phyloP scores from a whole-genome alignment of 768 basidiomycete species.

The Pleurotus eryngii region DNA sequence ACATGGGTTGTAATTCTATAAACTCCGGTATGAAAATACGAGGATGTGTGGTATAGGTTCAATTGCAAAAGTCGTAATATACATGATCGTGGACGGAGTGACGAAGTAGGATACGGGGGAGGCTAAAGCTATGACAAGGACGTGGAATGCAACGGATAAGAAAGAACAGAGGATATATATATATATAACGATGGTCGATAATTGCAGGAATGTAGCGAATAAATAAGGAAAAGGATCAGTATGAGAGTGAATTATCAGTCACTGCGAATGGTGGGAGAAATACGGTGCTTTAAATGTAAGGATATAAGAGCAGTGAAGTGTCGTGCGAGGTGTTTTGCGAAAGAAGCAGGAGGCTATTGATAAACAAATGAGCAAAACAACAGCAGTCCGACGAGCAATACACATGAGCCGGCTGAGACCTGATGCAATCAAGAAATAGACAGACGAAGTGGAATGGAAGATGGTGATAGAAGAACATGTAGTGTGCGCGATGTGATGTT shows the following conservation, averaged over 20 bases:
- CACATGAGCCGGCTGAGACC: conserved; percentile 17
- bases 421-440: conserved; percentile 26
- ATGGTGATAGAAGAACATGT: conserved; percentile 34
- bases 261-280: background rate
- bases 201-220: conserved; percentile 5
- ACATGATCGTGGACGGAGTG: conserved; percentile 22
- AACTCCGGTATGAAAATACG: conserved; percentile 8
- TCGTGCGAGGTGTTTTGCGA: conserved; percentile 19
- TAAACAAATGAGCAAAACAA: conserved; percentile 8
- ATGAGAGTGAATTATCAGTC: background rate
- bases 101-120: conserved; percentile 10
- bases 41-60: conserved; percentile 5
- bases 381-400: conserved; percentile 7
- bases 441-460: conserved; percentile 34
- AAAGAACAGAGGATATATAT: conserved; percentile 15
- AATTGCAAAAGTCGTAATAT: conserved; percentile 18
- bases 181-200: conserved; percentile 9
- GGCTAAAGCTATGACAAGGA: conserved; percentile 12
- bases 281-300: conserved; percentile 6
- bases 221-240: conserved; percentile 3
- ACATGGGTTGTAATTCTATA: background rate
- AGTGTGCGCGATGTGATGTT: conserved; percentile 24
- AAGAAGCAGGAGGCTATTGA: background rate
- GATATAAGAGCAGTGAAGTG: conserved; percentile 4
- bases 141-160: conserved; percentile 16